Base-by-base conservation (phyloP, 345 rosid species). In the Brassica incana region DNA sequence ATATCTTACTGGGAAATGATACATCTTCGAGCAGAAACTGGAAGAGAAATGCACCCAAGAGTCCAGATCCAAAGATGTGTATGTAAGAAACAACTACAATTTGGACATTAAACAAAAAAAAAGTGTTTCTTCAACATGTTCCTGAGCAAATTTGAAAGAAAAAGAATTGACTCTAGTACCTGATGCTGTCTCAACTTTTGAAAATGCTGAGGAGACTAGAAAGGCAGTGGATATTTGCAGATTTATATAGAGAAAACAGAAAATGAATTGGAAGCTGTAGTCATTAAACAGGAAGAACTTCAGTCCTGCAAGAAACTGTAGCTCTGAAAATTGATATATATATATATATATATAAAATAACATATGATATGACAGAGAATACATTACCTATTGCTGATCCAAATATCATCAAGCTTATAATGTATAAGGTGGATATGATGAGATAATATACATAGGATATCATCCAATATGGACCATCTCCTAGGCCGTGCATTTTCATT, bases 401-500 rank as follows among this genome's bases (percentile, higher is more conserved):
- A 72, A 94, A 92, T 60, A 84, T 18, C 82, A 94, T 90, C 69
- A 92, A 89, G 73, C 91, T 85, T 59, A 91, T 52, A 81, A 91
- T 84, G 84, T 95, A 92, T 38, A 88, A 40, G 38, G 73, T 75
- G 25, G 95, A 95, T 78, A 92, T 82, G 83, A 71, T 52, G 16
- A 95, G 87, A 83, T 90, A 91, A 85, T 91, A 94, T 20, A 82
- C 86, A 40, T 94, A 94, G 38, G 97, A 76, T 58, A 94, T 91
- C 83, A 91, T 63, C 97, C 95, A 92, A 69, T 95, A 95, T 38
- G 99, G 97, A 65, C 91, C 97, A 74, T 95, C 95, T 50, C 97
- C 92, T 74, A 95, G 94, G 29, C 97, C 97, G 3, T 95, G 99
- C 99, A 95, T 95, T 84, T 91, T 91, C 99, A 95, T 95, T 90